A percentile compares a stretch with the other conserved stretches of the same genome.
These are phyloP conservation scores for Dothistroma pini DNA, from an alignment of 2,329 filamentous ascomycete species.

Conservation along the genomic window DNA sequence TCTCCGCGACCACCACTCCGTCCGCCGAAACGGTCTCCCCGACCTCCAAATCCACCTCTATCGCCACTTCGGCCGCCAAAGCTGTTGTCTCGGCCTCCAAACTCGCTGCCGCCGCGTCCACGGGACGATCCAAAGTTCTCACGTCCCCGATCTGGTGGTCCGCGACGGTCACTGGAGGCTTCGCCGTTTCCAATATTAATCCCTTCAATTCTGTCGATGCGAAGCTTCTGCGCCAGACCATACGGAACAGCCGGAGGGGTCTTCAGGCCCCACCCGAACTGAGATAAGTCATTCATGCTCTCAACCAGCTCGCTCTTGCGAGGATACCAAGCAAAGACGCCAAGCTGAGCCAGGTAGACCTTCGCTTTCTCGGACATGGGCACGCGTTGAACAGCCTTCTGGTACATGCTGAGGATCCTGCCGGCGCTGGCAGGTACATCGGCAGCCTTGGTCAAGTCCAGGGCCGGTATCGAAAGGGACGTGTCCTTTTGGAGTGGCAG, in stretches of 20 bases:
- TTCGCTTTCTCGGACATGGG: slow-evolving; percentile 42
- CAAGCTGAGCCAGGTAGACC: slow-evolving; percentile 58
- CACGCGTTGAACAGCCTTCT: slow-evolving; percentile 43
- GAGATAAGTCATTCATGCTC: slow-evolving; percentile 54
- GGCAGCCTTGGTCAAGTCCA: slow-evolving; percentile 43
- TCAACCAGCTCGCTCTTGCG: slow-evolving; percentile 42
- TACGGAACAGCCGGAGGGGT: slow-evolving; percentile 44
- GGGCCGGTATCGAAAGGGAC: slow-evolving; percentile 49
- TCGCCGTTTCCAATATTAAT: slow-evolving; percentile 27
- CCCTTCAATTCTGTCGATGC: slow-evolving; percentile 29
- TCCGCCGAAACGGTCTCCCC: slow-evolving; percentile 12
- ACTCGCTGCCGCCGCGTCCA: slow-evolving; percentile 11
- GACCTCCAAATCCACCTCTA: slow-evolving; percentile 7
- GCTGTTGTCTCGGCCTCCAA: slow-evolving; percentile 19
- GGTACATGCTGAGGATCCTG: slow-evolving; percentile 43
- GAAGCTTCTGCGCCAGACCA: slow-evolving; percentile 29
- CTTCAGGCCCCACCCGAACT: slow-evolving; percentile 51
- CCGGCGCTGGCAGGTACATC: slow-evolving; percentile 42
- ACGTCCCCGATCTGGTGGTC: slow-evolving; percentile 13
- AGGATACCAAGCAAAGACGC: slow-evolving; percentile 45
- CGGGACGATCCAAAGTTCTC: slow-evolving; percentile 11
- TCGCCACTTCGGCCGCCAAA: slow-evolving; percentile 20
- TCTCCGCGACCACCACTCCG: slow-evolving; percentile 12
- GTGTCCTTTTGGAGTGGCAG: slow-evolving; percentile 59
- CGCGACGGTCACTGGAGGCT: slow-evolving; percentile 1